Percentiles rank a stretch among this genome's conserved stretches.
Evolutionary conservation across 129 eudicot species (phyloP).

Genomic region (Mikania micrantha): DNA sequence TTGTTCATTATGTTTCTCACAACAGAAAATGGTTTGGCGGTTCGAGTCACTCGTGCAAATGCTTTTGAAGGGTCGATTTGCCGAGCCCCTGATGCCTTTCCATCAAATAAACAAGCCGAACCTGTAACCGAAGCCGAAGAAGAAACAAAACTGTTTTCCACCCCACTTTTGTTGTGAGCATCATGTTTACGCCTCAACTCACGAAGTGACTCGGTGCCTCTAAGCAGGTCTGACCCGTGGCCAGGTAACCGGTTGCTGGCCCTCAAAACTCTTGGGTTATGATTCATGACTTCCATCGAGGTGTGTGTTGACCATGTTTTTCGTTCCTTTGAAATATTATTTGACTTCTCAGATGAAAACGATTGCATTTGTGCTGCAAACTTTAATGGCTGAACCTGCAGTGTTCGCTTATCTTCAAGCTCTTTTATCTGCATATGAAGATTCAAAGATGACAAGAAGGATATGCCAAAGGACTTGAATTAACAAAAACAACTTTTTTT

Average conservation of each 20-base stretch:
- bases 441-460: not conserved
- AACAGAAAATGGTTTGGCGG: conserved; percentile 9
- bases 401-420: conserved; percentile 13
- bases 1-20: conserved; percentile 15
- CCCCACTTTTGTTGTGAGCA: conserved; percentile 17
- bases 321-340: not conserved
- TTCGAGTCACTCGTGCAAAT: conserved; percentile 24
- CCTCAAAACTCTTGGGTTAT: conserved; percentile 14
- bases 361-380: not conserved
- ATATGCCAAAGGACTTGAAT: too few relatives aligned
- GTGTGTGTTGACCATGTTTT: conserved; percentile 23
- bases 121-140: too few relatives aligned
- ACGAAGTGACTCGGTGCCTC: conserved; percentile 14
- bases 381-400: not conserved
- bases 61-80: conserved; percentile 33
- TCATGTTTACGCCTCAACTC: conserved; percentile 25
- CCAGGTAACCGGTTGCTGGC: conserved; percentile 16
- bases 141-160: conserved; percentile 27
- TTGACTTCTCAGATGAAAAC: conserved; percentile 20
- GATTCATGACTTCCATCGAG: conserved; percentile 10
- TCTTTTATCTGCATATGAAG: conserved; percentile 13
- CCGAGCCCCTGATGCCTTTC: conserved; percentile 8
- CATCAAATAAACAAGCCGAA: conserved; percentile 20
- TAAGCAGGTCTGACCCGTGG: conserved; percentile 20
- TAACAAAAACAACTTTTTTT: too few relatives aligned